A percentile compares a stretch with the other conserved stretches of the same genome.
Evolutionary conservation across 1,284 basidiomycete genomes (phyloP).

Genomic region (Ustilago cynodontis): DNA sequence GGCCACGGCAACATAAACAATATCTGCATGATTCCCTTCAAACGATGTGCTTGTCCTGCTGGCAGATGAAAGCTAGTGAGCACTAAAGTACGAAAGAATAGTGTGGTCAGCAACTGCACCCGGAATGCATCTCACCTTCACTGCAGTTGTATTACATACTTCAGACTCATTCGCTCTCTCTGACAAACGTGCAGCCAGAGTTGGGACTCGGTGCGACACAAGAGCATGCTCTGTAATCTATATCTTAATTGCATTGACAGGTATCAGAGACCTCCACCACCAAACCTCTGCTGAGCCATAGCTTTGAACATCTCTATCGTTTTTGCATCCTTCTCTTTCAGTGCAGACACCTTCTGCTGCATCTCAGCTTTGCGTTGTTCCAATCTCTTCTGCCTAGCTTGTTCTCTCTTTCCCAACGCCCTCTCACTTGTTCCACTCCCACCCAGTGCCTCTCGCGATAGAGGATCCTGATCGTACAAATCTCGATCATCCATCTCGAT

Average conservation of each 20-base stretch:
- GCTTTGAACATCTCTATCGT: constrained; percentile 60
- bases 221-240: neutral
- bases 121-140: no score
- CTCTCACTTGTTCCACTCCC: constrained; percentile 14
- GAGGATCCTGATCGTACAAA: constrained; percentile 28
- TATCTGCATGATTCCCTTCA: no score
- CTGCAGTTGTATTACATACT: no score
- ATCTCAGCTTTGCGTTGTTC: constrained; percentile 29
- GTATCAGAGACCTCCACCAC: neutral
- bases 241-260: neutral
- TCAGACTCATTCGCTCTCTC: no score
- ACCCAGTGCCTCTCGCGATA: neutral
- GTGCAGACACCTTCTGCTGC: constrained; percentile 32
- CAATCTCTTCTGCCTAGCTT: constrained; percentile 16
- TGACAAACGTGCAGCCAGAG: no score
- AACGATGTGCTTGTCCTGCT: no score
- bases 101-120: no score
- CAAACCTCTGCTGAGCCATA: constrained; percentile 43
- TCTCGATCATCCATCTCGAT: constrained; percentile 51
- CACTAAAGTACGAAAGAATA: no score
- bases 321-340: constrained; percentile 41
- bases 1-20: no score
- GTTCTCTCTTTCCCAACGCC: constrained; percentile 17
- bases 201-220: neutral
- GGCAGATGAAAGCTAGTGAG: no score